Evolutionary conservation across 2,329 filamentous ascomycete genomes (phyloP).

Genomic region (Botrytis galanthina): DNA sequence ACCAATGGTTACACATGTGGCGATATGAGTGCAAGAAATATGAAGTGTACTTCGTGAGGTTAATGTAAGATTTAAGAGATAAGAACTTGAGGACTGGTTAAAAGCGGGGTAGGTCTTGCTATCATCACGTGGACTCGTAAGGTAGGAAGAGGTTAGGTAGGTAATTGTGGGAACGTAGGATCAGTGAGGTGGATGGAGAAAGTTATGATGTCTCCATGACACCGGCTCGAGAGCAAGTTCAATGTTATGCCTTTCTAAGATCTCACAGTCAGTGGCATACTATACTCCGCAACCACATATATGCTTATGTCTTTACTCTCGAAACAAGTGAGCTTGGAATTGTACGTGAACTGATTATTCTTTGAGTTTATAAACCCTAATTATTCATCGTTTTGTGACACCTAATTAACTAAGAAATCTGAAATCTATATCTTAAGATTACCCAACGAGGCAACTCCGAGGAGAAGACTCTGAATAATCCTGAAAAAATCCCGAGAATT

Average conservation of each 20-base stretch:
- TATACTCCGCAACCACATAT: not conserved
- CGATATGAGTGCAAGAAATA: not conserved
- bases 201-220: not conserved
- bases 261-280: not conserved
- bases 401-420: not conserved
- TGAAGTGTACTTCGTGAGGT: not conserved
- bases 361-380: not conserved
- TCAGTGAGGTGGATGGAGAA: not conserved
- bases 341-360: not conserved
- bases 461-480: not conserved
- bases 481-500: not conserved
- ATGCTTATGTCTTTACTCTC: not conserved
- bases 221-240: not conserved
- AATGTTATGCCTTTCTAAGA: not conserved
- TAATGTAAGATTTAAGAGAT: not conserved
- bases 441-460: not conserved
- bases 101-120: not conserved
- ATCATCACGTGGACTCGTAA: conserved; percentile 8
- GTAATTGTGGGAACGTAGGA: not conserved
- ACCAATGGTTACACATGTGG: not conserved
- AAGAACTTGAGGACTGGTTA: not conserved
- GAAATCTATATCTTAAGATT: not conserved
- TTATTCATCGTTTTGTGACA: not conserved
- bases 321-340: not conserved
- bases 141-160: not conserved